Percentiles rank a stretch among this genome's conserved stretches.
Conservation (phyloP, 495 filamentous ascomycete genomes). For the Penicillium samsonianum region DNA sequence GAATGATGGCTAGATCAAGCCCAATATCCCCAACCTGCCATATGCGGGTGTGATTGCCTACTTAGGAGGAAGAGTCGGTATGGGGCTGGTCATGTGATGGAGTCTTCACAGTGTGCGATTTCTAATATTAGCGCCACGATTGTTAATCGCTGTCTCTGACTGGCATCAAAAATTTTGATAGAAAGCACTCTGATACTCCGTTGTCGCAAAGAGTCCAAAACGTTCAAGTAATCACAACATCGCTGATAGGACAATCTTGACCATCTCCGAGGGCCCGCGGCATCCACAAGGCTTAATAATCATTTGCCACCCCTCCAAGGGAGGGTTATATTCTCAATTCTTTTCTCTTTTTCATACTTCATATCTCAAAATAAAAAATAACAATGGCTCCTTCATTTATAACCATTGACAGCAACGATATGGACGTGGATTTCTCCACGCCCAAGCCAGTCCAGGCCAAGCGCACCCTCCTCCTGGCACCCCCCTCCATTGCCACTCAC, state of each 20-base stretch:
- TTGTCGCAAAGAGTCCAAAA: background rate
- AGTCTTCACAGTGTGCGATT: background rate
- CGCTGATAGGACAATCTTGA: slow-evolving; percentile 8
- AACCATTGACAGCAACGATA: slow-evolving; percentile 47
- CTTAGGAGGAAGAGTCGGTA: background rate
- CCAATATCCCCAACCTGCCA: background rate
- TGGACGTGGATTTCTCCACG: slow-evolving; percentile 40
- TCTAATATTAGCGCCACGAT: background rate
- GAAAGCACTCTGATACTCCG: too few relatives aligned
- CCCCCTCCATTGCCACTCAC: slow-evolving; percentile 71
- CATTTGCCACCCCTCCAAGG: slow-evolving; percentile 29
- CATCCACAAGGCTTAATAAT: slow-evolving; percentile 8
- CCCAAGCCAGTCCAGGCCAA: slow-evolving; percentile 30
- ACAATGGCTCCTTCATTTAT: slow-evolving; percentile 44
- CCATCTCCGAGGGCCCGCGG: too few relatives aligned
- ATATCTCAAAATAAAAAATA: background rate
- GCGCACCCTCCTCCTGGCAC: slow-evolving; percentile 69
- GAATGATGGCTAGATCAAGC: background rate
- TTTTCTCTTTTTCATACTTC: background rate
- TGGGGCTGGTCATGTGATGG: background rate
- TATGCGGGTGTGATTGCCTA: background rate
- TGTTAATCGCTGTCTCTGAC: background rate
- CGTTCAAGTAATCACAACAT: background rate
- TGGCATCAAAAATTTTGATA: background rate
- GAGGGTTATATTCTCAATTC: slow-evolving; percentile 6